Evolutionary conservation across 2,329 filamentous ascomycete genomes (phyloP).

Genomic region (Xylaria arbuscula): DNA sequence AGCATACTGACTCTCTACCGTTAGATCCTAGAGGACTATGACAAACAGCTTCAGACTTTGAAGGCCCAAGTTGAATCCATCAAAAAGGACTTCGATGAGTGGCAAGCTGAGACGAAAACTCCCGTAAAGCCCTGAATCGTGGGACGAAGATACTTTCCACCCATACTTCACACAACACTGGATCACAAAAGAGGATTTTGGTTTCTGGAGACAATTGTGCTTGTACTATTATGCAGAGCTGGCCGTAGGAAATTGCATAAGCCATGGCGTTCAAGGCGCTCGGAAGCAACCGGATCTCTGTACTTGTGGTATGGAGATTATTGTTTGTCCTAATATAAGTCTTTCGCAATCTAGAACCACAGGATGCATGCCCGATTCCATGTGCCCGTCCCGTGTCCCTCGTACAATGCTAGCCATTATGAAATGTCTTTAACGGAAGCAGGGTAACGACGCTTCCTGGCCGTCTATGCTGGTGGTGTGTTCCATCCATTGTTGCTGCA

Average conservation of each 20-base stretch:
- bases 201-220: slow-evolving; percentile 29
- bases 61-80: slow-evolving; percentile 76
- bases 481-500: slow-evolving; percentile 19
- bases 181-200: slow-evolving; percentile 5
- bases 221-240: slow-evolving; percentile 25
- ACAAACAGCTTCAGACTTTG: slow-evolving; percentile 81
- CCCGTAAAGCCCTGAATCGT: slow-evolving; percentile 46
- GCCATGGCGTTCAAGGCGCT: slow-evolving; percentile 31
- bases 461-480: slow-evolving; percentile 13
- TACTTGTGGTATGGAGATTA: not conserved
- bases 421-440: slow-evolving; percentile 9
- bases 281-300: slow-evolving; percentile 5
- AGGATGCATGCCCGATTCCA: not conserved
- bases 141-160: not conserved
- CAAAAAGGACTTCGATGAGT: slow-evolving; percentile 66
- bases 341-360: not conserved
- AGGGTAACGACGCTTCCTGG: not conserved
- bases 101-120: slow-evolving; percentile 63
- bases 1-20: slow-evolving; percentile 36
- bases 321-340: not conserved
- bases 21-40: slow-evolving; percentile 82
- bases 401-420: not conserved
- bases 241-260: slow-evolving; percentile 32
- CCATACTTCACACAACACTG: slow-evolving; percentile 6
- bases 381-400: not conserved